These are phyloP conservation scores for Verticillium zaregamsianum DNA, from an alignment of 2,329 filamentous ascomycete species.

Conservation along the genomic window DNA sequence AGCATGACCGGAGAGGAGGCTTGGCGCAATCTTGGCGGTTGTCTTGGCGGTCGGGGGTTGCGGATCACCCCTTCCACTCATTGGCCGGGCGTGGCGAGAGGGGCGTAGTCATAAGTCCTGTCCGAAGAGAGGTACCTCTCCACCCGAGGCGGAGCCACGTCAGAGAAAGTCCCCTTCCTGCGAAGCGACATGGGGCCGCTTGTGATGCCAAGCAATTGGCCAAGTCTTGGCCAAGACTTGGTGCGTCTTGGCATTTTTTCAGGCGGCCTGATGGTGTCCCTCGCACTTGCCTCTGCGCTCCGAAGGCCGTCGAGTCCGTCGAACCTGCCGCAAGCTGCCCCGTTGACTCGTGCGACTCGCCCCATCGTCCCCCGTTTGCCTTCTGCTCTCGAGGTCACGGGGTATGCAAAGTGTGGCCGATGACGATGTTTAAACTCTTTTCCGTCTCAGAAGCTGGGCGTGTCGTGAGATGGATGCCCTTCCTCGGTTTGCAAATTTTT, in stretches of 20 bases:
- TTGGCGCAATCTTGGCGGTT: slow-evolving; percentile 3
- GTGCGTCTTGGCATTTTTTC: slow-evolving; percentile 4
- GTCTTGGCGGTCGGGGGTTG: slow-evolving; percentile 3
- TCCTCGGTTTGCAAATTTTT: no score
- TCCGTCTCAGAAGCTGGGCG: background rate
- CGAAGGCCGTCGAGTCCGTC: background rate
- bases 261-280: background rate
- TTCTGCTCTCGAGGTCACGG: background rate
- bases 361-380: background rate
- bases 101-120: background rate
- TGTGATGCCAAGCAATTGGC: background rate
- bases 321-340: background rate
- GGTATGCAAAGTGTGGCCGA: background rate
- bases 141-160: rapidly evolving
- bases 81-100: background rate
- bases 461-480: background rate
- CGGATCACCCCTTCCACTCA: background rate
- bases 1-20: slow-evolving; percentile 1
- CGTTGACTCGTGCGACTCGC: background rate
- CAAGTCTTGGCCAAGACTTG: slow-evolving; percentile 6
- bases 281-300: background rate
- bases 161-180: background rate
- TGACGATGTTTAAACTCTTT: background rate
- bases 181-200: background rate
- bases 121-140: background rate